phyloP scores from a whole-genome alignment of 2,329 filamentous ascomycete species.

The Macrophomina tecta region DNA sequence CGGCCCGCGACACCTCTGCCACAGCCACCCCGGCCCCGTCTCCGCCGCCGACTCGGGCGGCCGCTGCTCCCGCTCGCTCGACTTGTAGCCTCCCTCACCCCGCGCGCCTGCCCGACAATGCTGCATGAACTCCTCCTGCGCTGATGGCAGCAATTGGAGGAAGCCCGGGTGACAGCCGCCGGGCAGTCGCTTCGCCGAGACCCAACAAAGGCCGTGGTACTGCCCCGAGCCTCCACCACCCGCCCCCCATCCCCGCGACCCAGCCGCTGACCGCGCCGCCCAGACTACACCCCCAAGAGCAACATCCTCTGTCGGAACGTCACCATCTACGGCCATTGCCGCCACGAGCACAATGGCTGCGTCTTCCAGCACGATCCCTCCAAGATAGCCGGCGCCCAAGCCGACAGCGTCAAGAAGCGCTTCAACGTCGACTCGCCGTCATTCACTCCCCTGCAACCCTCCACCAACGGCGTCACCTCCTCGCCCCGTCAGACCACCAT shows the following conservation, averaged over 20 bases:
- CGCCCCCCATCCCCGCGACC: background rate
- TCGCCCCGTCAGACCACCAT: conserved; percentile 73
- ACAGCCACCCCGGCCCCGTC: conserved; percentile 15
- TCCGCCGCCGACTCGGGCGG: conserved; percentile 26
- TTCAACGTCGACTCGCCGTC: conserved; percentile 96
- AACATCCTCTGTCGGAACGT: conserved; percentile 93
- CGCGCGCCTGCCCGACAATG: conserved; percentile 26
- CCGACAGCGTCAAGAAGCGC: conserved; percentile 69
- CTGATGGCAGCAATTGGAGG: conserved; percentile 30
- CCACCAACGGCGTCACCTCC: conserved; percentile 54
- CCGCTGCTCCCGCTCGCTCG: conserved; percentile 25
- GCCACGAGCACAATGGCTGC: conserved; percentile 83
- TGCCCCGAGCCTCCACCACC: conserved; percentile 1
- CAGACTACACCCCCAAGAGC: conserved; percentile 53
- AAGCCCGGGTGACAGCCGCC: conserved; percentile 29
- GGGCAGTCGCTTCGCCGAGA: conserved; percentile 28
- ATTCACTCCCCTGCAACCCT: conserved; percentile 75
- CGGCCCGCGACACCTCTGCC: conserved; percentile 23
- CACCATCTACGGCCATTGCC: conserved; percentile 89
- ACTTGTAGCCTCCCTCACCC: conserved; percentile 8
- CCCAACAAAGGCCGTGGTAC: conserved; percentile 29
- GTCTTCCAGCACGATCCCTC: conserved; percentile 85
- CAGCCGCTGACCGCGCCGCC: conserved; percentile 12
- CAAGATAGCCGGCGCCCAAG: conserved; percentile 59
- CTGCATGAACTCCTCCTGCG: conserved; percentile 27